Base-by-base conservation (phyloP, 129 eudicot species). In the Pittosporum tobira region DNA sequence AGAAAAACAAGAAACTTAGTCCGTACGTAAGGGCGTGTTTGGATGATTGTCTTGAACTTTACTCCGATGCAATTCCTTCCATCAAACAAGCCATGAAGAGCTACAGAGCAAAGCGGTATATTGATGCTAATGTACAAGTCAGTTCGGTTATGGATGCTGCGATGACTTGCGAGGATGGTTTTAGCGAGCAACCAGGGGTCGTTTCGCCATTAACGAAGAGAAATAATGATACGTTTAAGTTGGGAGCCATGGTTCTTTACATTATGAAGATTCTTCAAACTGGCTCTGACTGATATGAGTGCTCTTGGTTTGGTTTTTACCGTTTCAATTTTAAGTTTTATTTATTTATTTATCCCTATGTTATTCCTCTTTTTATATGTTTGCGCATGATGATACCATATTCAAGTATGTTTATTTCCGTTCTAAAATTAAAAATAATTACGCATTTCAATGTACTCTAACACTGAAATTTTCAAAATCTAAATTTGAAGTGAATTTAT, bases 151-250 rank as follows among this genome's bases (percentile, higher is more conserved):
- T 89, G 85, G 81, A 75, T 43, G 79, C 83, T 21, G 48, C 86
- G 1, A 70, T 77, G 0, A 85, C 93, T 31, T 85, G 97, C 48
- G 97, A 89, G 63, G 84, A 89, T 16, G 84, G 86, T 20, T 85
- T 89, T 59, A 52, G 49, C 23, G 74, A 85, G 27, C 65, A 63
- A 61, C 29, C 50, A 15, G 83, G 84, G 5, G 65, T 73, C 6
- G 72, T 71, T 74, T 85, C 95, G 24, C 86, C 88, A 16, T 34
- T 89, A 25, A 79, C 76, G 0, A 80, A 50, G 60, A 68, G 75
- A 57, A 89, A 82, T 21, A 26, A 48, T 8, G 67, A 71, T 5
- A 44, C 67, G 0, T 84, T 84, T 65, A 64, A 82, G 50, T 74
- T 89, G 72, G 73, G 84, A 45, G 93, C 95, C 25, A 70, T 79